Evolutionary conservation across 1,284 basidiomycete species (phyloP).

Genomic region (Ustilago xerochloae): DNA sequence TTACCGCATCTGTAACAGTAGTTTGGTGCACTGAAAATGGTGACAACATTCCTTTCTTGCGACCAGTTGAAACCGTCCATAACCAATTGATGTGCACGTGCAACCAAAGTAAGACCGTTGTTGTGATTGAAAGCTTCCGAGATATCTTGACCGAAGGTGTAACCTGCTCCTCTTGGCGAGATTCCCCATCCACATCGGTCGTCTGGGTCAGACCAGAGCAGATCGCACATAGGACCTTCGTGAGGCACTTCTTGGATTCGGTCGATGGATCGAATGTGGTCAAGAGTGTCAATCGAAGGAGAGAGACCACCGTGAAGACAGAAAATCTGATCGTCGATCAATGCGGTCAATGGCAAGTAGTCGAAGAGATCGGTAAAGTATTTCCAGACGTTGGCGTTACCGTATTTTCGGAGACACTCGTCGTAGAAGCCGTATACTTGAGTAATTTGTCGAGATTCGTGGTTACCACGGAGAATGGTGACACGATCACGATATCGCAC

Average conservation of each 20-base stretch:
- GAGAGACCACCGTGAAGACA: conserved; percentile 98
- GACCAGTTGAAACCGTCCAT: conserved; percentile 99
- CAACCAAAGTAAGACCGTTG: conserved; percentile 94
- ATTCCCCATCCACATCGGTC: conserved; percentile 99
- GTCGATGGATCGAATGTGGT: conserved; percentile 98
- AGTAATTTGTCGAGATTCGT: conserved; percentile 99
- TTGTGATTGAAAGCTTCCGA: conserved; percentile 98
- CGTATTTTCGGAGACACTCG: conserved; percentile 99
- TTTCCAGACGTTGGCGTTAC: conserved; percentile 99
- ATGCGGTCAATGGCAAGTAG: conserved; percentile 93
- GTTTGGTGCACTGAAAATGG: conserved; percentile 94
- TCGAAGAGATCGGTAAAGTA: conserved; percentile 99
- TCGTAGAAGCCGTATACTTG: conserved; percentile 99
- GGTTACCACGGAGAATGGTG: conserved; percentile 97
- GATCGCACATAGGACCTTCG: conserved; percentile 98
- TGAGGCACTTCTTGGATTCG: conserved; percentile 98
- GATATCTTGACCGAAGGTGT: conserved; percentile 99
- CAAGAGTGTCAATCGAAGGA: conserved; percentile 98
- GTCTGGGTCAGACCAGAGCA: conserved; percentile 99
- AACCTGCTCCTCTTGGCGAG: conserved; percentile 96
- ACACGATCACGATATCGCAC: conserved; percentile 97
- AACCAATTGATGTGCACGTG: conserved; percentile 74
- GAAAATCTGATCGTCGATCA: conserved; percentile 98
- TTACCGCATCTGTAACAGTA: conserved; percentile 98
- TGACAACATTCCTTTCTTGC: conserved; percentile 99